Conservation (phyloP, 2,329 filamentous ascomycete genomes). For the Trichoderma simmonsii region DNA sequence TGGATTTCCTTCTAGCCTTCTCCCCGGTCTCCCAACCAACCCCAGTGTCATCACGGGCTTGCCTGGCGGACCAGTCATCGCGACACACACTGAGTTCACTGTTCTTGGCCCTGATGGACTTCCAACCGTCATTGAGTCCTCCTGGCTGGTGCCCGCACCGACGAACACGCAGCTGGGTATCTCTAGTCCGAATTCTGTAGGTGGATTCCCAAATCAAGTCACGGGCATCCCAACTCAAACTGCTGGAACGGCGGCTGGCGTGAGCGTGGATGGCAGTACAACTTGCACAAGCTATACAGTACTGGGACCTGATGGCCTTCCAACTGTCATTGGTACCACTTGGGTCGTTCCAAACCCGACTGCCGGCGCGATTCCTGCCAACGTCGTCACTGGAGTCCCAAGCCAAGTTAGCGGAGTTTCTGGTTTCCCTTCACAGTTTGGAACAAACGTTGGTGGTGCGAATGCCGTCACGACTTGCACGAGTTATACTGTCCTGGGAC, state of each 20-base stretch:
- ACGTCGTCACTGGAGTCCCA: conserved; percentile 1
- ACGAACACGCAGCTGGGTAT: conserved; percentile 12
- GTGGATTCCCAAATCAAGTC: neutral
- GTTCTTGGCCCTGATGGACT: conserved; percentile 18
- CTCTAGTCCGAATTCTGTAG: conserved; percentile 20
- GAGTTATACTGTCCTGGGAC: conserved; percentile 30
- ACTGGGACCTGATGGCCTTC: conserved; percentile 29
- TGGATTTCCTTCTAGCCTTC: neutral
- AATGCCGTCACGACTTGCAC: conserved; percentile 26
- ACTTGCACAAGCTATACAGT: conserved; percentile 31
- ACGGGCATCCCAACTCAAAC: conserved; percentile 1
- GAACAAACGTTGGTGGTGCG: conserved; percentile 19
- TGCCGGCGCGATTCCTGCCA: conserved; percentile 9
- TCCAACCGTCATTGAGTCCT: conserved; percentile 16
- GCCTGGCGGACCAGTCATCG: conserved; percentile 10
- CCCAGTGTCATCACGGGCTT: conserved; percentile 1
- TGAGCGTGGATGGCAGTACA: conserved; percentile 19
- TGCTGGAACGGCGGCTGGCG: conserved; percentile 20
- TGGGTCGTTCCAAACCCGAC: conserved; percentile 28
- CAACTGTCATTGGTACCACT: conserved; percentile 32
- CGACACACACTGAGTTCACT: conserved; percentile 8
- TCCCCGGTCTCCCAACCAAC: conserved; percentile 2
- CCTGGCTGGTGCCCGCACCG: conserved; percentile 28
- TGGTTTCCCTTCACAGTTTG: conserved; percentile 17
- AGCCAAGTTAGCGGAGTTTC: conserved; percentile 4